phyloP scores from a whole-genome alignment of 2,329 filamentous ascomycete species.

The Orbilia javanica region DNA sequence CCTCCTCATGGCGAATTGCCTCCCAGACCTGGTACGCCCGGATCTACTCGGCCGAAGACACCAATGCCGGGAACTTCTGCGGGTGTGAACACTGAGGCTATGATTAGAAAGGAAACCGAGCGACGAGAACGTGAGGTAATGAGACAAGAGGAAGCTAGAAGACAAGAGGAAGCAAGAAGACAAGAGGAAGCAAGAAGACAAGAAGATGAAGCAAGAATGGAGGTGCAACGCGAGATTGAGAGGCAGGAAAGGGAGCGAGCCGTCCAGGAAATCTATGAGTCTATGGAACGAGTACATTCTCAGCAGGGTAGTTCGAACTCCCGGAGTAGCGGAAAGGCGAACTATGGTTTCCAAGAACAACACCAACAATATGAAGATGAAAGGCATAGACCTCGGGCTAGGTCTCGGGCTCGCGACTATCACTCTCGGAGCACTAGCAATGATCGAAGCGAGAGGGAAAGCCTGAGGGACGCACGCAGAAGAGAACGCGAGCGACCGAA shows the following conservation, averaged over 20 bases:
- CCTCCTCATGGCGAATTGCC: constrained; percentile 2
- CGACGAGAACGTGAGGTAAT: constrained; percentile 18
- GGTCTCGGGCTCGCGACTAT: constrained; percentile 36
- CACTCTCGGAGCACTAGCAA: constrained; percentile 44
- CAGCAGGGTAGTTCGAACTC: background rate
- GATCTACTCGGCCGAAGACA: constrained; percentile 39
- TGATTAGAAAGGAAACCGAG: constrained; percentile 23
- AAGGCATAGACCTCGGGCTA: constrained; percentile 7
- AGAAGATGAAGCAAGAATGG: background rate
- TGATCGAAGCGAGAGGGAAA: constrained; percentile 32
- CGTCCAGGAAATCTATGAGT: constrained; percentile 16
- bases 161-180: background rate
- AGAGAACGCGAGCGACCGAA: constrained; percentile 14
- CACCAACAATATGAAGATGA: constrained; percentile 6
- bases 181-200: constrained; percentile 28
- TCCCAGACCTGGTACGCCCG: constrained; percentile 11
- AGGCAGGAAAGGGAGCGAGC: constrained; percentile 6
- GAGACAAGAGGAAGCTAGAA: no score
- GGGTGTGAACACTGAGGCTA: constrained; percentile 12
- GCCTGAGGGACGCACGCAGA: background rate
- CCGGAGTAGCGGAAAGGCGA: constrained; percentile 14
- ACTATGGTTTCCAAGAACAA: background rate
- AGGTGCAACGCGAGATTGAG: background rate
- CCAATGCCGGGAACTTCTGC: constrained; percentile 27
- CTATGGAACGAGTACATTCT: background rate